Percentiles rank a stretch among this genome's conserved stretches.
Evolutionary conservation across 1,139 yeast species (phyloP).

Genomic region (Yamadazyma jaroonii): DNA sequence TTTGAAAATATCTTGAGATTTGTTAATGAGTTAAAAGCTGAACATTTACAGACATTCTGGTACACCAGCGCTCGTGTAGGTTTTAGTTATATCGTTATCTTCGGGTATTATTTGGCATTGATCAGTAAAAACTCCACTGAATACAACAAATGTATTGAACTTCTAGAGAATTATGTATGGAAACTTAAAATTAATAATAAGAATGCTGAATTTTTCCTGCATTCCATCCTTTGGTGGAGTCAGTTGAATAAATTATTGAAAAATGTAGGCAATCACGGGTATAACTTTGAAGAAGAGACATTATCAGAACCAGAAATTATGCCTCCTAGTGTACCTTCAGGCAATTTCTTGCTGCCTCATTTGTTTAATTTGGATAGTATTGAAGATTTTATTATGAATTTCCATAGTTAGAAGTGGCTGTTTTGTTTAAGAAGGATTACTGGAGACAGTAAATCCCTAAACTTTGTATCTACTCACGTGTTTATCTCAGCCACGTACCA

Average conservation of each 20-base stretch:
- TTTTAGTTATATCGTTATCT: conserved; percentile 13
- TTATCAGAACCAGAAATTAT: neutral
- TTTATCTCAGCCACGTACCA: no score
- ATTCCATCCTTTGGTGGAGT: conserved; percentile 14
- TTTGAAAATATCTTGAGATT: conserved; percentile 13
- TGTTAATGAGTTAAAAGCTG: conserved; percentile 13
- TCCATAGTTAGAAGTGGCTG: conserved; percentile 1
- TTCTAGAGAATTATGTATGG: conserved; percentile 14
- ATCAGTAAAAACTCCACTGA: conserved; percentile 10
- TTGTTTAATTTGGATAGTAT: conserved; percentile 11
- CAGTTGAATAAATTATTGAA: conserved; percentile 4
- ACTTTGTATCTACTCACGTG: no score
- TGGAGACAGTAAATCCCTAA: no score
- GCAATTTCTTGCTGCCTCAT: conserved; percentile 12
- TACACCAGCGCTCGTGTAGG: conserved; percentile 15
- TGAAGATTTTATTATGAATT: conserved; percentile 11
- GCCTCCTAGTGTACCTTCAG: neutral
- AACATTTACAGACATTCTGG: conserved; percentile 16
- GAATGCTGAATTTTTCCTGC: conserved; percentile 15
- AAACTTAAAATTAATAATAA: conserved; percentile 14
- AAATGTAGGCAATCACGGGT: neutral
- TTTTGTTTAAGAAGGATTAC: no score
- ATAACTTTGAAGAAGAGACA: neutral
- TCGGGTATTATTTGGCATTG: conserved; percentile 12
- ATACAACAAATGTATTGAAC: conserved; percentile 11